Evolutionary conservation across 2,329 filamentous ascomycete species (phyloP).

Genomic region (Colletotrichum sp.): DNA sequence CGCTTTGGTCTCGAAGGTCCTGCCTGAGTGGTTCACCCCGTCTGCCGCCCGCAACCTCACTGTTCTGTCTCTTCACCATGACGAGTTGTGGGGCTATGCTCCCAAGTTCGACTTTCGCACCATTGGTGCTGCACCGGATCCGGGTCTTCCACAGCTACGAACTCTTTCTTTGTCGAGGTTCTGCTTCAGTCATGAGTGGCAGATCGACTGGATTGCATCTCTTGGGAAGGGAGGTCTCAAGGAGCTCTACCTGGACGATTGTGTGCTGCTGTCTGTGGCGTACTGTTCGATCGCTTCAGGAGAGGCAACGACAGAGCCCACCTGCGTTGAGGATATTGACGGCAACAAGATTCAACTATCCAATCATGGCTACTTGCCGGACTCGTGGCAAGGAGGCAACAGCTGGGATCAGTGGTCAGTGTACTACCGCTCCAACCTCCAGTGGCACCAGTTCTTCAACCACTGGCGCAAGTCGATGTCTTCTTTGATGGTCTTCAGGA

Average conservation of each 20-base stretch:
- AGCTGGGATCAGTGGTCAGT: background rate
- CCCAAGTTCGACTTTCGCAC: conserved; percentile 39
- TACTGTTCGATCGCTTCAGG: background rate
- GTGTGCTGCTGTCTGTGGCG: conserved; percentile 19
- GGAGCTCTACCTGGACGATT: conserved; percentile 48
- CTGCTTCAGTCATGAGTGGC: conserved; percentile 47
- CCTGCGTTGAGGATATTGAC: background rate
- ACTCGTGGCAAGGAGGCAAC: background rate
- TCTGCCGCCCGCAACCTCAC: conserved; percentile 25
- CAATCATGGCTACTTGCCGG: background rate
- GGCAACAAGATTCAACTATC: background rate
- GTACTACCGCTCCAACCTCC: background rate
- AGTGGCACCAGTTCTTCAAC: background rate
- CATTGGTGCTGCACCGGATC: background rate
- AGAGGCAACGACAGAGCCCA: background rate
- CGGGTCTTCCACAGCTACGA: conserved; percentile 40
- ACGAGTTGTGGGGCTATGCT: conserved; percentile 43
- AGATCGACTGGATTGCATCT: conserved; percentile 49
- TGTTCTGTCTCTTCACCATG: conserved; percentile 42
- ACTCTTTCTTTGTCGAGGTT: conserved; percentile 44
- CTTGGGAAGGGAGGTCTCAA: conserved; percentile 41
- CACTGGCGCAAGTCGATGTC: background rate
- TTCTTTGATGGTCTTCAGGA: background rate
- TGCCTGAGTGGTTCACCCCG: conserved; percentile 28
- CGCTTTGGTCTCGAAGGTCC: conserved; percentile 12